Evolutionary conservation across 805 yeast species (phyloP).

Genomic region (Starmerella tilneyi): DNA sequence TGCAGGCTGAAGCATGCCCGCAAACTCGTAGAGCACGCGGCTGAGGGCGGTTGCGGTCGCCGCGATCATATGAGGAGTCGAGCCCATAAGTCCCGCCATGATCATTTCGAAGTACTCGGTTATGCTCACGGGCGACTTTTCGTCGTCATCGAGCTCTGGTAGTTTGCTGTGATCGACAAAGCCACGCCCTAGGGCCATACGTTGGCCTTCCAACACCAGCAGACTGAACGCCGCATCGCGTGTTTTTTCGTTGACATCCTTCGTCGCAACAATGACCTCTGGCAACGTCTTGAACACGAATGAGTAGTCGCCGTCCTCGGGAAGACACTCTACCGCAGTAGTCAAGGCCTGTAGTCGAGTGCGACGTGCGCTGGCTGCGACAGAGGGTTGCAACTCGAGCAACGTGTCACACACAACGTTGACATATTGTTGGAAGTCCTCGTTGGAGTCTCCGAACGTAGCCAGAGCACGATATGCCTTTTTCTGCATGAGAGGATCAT

Average conservation of each 20-base stretch:
- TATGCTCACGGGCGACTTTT: constrained; percentile 57
- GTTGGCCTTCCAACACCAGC: constrained; percentile 68
- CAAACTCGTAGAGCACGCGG: constrained; percentile 78
- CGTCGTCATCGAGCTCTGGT: constrained; percentile 56
- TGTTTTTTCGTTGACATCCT: constrained; percentile 86
- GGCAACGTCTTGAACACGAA: constrained; percentile 76
- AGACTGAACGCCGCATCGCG: constrained; percentile 69
- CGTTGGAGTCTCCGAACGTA: constrained; percentile 53
- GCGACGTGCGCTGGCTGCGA: constrained; percentile 67
- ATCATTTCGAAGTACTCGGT: constrained; percentile 85
- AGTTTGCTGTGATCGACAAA: constrained; percentile 56
- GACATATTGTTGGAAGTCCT: constrained; percentile 29
- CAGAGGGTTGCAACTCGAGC: constrained; percentile 36
- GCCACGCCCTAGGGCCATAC: constrained; percentile 44
- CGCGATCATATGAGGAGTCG: constrained; percentile 89
- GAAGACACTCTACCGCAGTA: constrained; percentile 50
- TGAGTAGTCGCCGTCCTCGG: constrained; percentile 47
- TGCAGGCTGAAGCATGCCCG: constrained; percentile 48
- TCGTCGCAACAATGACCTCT: constrained; percentile 81
- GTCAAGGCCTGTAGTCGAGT: constrained; percentile 63
- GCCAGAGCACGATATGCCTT: constrained; percentile 66
- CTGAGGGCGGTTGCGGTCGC: constrained; percentile 90
- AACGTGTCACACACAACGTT: constrained; percentile 40
- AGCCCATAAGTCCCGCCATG: constrained; percentile 91
- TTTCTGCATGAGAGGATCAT: constrained; percentile 62